These are phyloP conservation scores for Xerocomus amazonicus DNA, from an alignment of 1,284 basidiomycete genomes.

Conservation along the genomic window DNA sequence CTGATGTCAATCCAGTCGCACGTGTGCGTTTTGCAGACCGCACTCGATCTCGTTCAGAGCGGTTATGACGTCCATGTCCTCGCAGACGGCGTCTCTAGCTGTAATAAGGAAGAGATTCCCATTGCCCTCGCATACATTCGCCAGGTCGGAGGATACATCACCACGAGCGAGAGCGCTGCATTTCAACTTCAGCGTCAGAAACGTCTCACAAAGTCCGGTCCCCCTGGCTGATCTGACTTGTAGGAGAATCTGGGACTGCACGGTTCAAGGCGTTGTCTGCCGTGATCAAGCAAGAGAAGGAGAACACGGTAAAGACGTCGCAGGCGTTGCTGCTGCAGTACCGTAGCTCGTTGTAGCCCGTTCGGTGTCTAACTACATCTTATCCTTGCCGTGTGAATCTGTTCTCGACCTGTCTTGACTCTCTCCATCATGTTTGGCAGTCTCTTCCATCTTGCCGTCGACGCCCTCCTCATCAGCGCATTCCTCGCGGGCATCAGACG, in stretches of 20 bases:
- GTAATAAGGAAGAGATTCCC: conserved; percentile 68
- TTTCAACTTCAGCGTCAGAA: conserved; percentile 70
- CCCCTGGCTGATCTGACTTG: conserved; percentile 12
- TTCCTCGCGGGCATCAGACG: conserved; percentile 78
- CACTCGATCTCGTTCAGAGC: conserved; percentile 58
- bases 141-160: conserved; percentile 72
- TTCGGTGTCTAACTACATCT: neutral
- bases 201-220: conserved; percentile 9
- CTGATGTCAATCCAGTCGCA: conserved; percentile 57
- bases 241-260: conserved; percentile 62
- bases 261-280: conserved; percentile 73
- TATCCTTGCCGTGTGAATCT: conserved; percentile 14
- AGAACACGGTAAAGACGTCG: conserved; percentile 48
- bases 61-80: conserved; percentile 67
- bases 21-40: conserved; percentile 85
- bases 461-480: conserved; percentile 73
- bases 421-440: conserved; percentile 50
- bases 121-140: conserved; percentile 65
- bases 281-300: conserved; percentile 76
- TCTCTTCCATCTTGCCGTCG: conserved; percentile 70
- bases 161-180: conserved; percentile 77
- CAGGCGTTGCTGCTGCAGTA: conserved; percentile 25
- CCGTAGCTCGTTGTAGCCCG: conserved; percentile 25
- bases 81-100: conserved; percentile 83
- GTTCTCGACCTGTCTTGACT: neutral